Evolutionary conservation across 169 alveolate species (phyloP).

Genomic region (Plasmodium coatneyi): DNA sequence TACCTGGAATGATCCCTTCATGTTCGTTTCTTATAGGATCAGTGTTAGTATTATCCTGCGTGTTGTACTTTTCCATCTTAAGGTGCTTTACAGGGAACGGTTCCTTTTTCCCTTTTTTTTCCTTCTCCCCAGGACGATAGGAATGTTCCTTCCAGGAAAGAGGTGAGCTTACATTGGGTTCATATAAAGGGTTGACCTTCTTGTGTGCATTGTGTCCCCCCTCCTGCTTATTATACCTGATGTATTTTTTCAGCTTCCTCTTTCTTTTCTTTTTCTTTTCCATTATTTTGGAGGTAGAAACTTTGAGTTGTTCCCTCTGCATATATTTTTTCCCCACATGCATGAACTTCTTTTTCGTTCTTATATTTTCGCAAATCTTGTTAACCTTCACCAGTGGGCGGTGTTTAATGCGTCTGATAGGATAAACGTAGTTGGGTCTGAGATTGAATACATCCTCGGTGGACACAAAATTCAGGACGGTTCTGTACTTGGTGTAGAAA

Average conservation of each 20-base stretch:
- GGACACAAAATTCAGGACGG: conserved; percentile 16
- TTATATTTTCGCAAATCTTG: conserved; percentile 13
- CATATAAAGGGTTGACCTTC: not conserved
- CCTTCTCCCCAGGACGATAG: not conserved
- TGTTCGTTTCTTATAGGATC: conserved; percentile 9
- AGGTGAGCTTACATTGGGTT: not conserved
- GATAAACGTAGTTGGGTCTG: conserved; percentile 28
- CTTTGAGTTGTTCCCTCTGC: conserved; percentile 4
- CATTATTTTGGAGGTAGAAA: conserved; percentile 30
- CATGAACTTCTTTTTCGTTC: conserved; percentile 19
- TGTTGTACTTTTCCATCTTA: not conserved
- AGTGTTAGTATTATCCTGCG: not conserved
- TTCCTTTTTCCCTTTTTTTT: not conserved
- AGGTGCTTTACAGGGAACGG: not conserved
- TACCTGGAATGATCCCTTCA: conserved; percentile 2
- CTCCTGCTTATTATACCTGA: not conserved
- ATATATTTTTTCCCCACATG: not conserved
- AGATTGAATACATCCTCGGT: conserved; percentile 11
- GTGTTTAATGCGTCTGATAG: conserved; percentile 20
- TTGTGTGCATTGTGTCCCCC: not conserved
- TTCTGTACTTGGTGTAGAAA: conserved; percentile 59
- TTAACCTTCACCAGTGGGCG: not conserved
- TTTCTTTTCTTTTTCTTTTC: conserved; percentile 31
- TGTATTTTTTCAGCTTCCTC: not conserved
- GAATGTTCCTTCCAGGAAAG: not conserved